Evolutionary conservation across 169 alveolate genomes (phyloP).

Genomic region (Condylostoma magnum): DNA sequence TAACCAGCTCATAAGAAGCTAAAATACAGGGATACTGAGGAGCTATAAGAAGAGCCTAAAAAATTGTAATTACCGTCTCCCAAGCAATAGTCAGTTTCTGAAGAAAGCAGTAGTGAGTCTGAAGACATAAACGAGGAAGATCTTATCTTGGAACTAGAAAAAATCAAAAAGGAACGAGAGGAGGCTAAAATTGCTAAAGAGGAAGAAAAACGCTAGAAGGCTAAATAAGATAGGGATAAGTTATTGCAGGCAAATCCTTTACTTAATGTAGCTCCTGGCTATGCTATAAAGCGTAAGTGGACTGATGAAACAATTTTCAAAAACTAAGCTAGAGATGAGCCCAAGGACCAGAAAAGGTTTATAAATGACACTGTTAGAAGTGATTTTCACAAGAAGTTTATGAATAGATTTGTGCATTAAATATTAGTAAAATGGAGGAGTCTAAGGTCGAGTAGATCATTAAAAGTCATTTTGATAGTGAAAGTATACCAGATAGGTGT

Average conservation of each 20-base stretch:
- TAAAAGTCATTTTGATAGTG: background rate
- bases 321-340: slow-evolving; percentile 80
- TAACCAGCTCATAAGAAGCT: slow-evolving; percentile 1
- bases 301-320: slow-evolving; percentile 89
- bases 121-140: slow-evolving; percentile 84
- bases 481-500: slow-evolving; percentile 29
- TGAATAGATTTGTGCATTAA: slow-evolving; percentile 78
- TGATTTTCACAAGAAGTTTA: slow-evolving; percentile 90
- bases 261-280: slow-evolving; percentile 55
- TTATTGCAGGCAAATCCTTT: slow-evolving; percentile 76
- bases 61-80: background rate
- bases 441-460: slow-evolving; percentile 15
- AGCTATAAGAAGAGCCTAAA: background rate
- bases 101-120: slow-evolving; percentile 1
- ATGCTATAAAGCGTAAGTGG: slow-evolving; percentile 83
- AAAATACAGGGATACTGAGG: slow-evolving; percentile 6
- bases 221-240: slow-evolving; percentile 49
- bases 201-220: slow-evolving; percentile 59
- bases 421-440: background rate
- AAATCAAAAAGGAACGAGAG: slow-evolving; percentile 86
- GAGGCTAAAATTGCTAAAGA: slow-evolving; percentile 72
- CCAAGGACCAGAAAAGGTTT: slow-evolving; percentile 81
- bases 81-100: background rate
- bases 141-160: slow-evolving; percentile 89
- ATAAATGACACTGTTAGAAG: slow-evolving; percentile 94